Conservation (phyloP, 2,329 filamentous ascomycete genomes). For the Exophiala sp. region DNA sequence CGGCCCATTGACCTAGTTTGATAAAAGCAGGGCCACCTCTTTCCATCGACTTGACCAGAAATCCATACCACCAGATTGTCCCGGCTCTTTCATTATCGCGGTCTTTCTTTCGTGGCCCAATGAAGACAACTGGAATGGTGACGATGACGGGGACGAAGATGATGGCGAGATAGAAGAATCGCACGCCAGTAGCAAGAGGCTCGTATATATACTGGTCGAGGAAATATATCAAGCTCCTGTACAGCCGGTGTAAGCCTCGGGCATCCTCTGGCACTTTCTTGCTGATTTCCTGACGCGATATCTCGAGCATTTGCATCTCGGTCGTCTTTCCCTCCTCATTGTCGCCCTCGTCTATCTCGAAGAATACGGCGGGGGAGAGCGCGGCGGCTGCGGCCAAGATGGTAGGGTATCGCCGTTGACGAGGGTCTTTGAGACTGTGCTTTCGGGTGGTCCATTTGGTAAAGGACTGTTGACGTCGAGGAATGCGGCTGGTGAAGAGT, state of each 20-base stretch:
- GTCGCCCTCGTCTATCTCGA: constrained; percentile 51
- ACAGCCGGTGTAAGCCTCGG: constrained; percentile 52
- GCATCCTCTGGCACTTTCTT: constrained; percentile 61
- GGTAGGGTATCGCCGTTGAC: constrained; percentile 26
- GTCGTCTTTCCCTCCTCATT: constrained; percentile 56
- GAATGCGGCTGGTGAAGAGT: constrained; percentile 27
- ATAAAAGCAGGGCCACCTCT: constrained; percentile 92
- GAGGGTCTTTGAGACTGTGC: constrained; percentile 29
- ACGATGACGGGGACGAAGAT: constrained; percentile 90
- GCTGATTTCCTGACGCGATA: constrained; percentile 68
- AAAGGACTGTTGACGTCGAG: constrained; percentile 27
- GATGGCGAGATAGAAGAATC: constrained; percentile 78
- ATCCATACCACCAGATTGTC: constrained; percentile 90
- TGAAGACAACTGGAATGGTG: constrained; percentile 71
- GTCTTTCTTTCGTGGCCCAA: constrained; percentile 59
- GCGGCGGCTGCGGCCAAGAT: constrained; percentile 41
- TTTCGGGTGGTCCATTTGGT: constrained; percentile 22
- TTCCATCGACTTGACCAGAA: constrained; percentile 85
- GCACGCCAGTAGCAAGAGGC: constrained; percentile 74
- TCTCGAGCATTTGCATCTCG: constrained; percentile 80
- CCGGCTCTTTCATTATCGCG: constrained; percentile 71
- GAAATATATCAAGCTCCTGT: constrained; percentile 58
- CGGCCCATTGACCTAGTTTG: constrained; percentile 98
- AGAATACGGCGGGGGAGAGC: constrained; percentile 54
- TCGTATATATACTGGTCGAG: constrained; percentile 60